Evolutionary conservation across 2,329 filamentous ascomycete species (phyloP), one percentile per base, ranked within the genome.

Genomic region (Phialemoniopsis sp.): DNA sequence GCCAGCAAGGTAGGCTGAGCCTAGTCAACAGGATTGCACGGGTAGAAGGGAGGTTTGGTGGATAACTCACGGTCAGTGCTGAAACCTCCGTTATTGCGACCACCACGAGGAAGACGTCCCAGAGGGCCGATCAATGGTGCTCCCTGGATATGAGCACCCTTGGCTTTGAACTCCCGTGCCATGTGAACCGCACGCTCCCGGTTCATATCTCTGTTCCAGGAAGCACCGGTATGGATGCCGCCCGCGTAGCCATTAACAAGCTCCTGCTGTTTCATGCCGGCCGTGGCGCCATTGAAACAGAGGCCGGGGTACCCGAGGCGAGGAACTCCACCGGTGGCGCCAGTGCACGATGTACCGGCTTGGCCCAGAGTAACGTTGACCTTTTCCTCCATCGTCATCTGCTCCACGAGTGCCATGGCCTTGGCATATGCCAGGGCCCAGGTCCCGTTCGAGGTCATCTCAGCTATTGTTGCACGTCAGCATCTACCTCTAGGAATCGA

Each of bases 61-160:
- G 8, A 8, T 4, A 54, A 21, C 49, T n/a, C n/a, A n/a, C n/a
- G n/a, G n/a, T n/a, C n/a, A n/a, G n/a, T n/a, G n/a, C n/a, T n/a
- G n/a, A n/a, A n/a, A n/a, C n/a, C n/a, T n/a, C n/a, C n/a, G n/a
- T n/a, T n/a, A 15, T 7, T 72, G 28, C 70, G 64, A 10, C 72
- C 72, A 33, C 62, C 70, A 14, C 62, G 58, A 9, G 71, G 67
- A 19, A 59, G 58, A 28, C 69, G 63, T 8, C 70, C 73, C 7
- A 76, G 56, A 19, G 72, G 68, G 2, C 70, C 70, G 35, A 60
- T 58, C 13, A 67, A 68, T 21, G 72, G 69, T 29, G 63, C 66
- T 5, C 93, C 73, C 45, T 82, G 75, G 17, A 90, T 72, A 54
- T 93, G 85, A 30, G 88, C 72, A 45, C 88, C 88, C 64, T 93